Evolutionary conservation across 31 red algal genomes (phyloP), one percentile per base, ranked within the genome.

Genomic region (Asparagopsis taxiformis): DNA sequence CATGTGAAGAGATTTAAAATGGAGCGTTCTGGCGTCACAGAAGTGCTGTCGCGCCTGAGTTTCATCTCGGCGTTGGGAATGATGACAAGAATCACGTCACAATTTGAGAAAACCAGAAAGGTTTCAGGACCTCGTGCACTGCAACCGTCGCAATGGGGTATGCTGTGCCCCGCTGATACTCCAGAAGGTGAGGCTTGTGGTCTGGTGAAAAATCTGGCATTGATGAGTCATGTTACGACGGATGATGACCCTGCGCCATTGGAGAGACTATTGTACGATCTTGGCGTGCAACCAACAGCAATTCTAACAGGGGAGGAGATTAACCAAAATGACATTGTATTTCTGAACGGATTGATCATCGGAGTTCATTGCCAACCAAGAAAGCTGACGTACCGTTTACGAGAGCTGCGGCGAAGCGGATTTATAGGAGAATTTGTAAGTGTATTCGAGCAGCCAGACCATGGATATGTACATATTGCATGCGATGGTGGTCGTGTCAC

Each of bases 71-170:
- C 91, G n/a, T 51, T 99, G 5, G 96, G 96, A 34, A 99, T 99
- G 96, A 99, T 99, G 96, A 99, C 91, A 48, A 65, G 96, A 51
- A 89, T 99, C 50, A 94, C 87, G n/a, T 99, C 96, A 8, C 96
- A 99, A 68, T 99, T 99, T 70, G 96, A 99, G 59, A 99, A 99
- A 65, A 99, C 96, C 31, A 66, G 96, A 63, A 94, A 99, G 65
- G 89, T 99, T 7, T 94, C 90, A 6, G 96, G 96, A 33, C 96
- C 96, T 23, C 87, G 96, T 37, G 84, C 91, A 4, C 70, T 99
- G 50, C 96, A 99, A 51, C 91, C 91, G 9, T 94, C 90, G 25
- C 86, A 94, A 62, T 99, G 85, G 91, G 96, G 96, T 43, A 88
- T 99, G 84, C 56, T 99, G 44, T 99, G 96, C 65, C 91, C 96